Evolutionary conservation across 2,329 filamentous ascomycete species (phyloP).

Genomic region (Xylariaceae sp.): DNA sequence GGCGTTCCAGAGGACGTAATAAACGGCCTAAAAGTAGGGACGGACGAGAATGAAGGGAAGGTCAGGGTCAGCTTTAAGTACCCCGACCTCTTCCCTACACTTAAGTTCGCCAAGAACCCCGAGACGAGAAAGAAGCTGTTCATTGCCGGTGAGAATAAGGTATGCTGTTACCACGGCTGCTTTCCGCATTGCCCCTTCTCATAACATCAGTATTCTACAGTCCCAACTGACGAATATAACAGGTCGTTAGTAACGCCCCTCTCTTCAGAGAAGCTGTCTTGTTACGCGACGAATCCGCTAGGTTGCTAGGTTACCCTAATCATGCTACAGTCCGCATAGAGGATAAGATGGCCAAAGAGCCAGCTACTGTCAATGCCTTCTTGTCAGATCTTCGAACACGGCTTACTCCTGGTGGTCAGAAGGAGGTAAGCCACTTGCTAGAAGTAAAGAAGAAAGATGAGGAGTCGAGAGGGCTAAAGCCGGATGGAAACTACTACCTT

Average conservation of each 20-base stretch:
- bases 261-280: slow-evolving; percentile 76
- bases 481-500: slow-evolving; percentile 74
- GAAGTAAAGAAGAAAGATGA: slow-evolving; percentile 74
- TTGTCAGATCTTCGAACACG: slow-evolving; percentile 69
- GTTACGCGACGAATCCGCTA: slow-evolving; percentile 76
- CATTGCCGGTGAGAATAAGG: slow-evolving; percentile 79
- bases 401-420: slow-evolving; percentile 68
- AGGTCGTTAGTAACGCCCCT: slow-evolving; percentile 70
- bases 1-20: slow-evolving; percentile 75
- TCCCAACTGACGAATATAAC: slow-evolving; percentile 16
- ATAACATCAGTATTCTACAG: background rate
- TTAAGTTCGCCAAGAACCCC: slow-evolving; percentile 75
- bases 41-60: slow-evolving; percentile 71
- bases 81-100: slow-evolving; percentile 74
- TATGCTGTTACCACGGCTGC: slow-evolving; percentile 29
- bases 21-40: slow-evolving; percentile 69
- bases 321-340: slow-evolving; percentile 77
- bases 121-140: slow-evolving; percentile 71
- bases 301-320: slow-evolving; percentile 74
- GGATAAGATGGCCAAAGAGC: slow-evolving; percentile 83
- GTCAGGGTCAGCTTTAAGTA: slow-evolving; percentile 82
- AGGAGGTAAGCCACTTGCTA: slow-evolving; percentile 71
- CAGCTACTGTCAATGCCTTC: slow-evolving; percentile 73
- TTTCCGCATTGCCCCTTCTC: background rate
- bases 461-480: slow-evolving; percentile 58